Base-by-base conservation (phyloP, 2,329 filamentous ascomycete genomes). In the Albifimbria verrucaria region DNA sequence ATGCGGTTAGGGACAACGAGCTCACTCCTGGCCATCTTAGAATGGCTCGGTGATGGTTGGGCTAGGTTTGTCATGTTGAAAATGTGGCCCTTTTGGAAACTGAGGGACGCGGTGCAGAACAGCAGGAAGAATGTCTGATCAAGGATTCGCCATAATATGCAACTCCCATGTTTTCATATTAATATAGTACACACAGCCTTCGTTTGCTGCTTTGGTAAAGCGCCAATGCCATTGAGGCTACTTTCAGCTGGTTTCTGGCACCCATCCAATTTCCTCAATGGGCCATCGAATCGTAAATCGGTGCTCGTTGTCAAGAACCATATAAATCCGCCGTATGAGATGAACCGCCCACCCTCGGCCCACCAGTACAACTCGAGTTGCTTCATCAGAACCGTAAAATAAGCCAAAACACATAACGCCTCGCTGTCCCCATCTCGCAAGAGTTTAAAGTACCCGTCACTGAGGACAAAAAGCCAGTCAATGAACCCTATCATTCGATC, bases 381-480 rank as follows among this genome's bases (percentile, higher is more conserved):
- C 11, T 44, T 45, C 15, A 53, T 22, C 36, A 56, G 20, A 6
- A 56, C 54, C 20, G 25, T 24, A 44, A 48, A 56, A 21, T 43
- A 53, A n/a, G 54, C 54, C 26, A 56, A 49, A 17, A 56, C 54
- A 49, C 48, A 53, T 25, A 56, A 36, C 11, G 54, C 54, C 23
- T 54, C 48, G 21, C 20, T 39, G 26, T 54, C 48, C 25, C 18
- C n/a, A 28, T 42, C 43, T 20, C 26, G 11, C 25, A 54, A 48
- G 25, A 54, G 41, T 20, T 43, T 45, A 17, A 54, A 48, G 42
- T 45, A 54, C 20, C 41, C 52, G 25, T 54, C 52, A 20, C 39
- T 45, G 2, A 55, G 22, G 36, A 42, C 26, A 23, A 50, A 52
- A 11, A 55, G 42, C 53, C 53, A 55, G 25, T 41, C 44, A 43